phyloP scores from a whole-genome alignment of 805 yeast species.

The Lipomyces yamanashiensis region DNA sequence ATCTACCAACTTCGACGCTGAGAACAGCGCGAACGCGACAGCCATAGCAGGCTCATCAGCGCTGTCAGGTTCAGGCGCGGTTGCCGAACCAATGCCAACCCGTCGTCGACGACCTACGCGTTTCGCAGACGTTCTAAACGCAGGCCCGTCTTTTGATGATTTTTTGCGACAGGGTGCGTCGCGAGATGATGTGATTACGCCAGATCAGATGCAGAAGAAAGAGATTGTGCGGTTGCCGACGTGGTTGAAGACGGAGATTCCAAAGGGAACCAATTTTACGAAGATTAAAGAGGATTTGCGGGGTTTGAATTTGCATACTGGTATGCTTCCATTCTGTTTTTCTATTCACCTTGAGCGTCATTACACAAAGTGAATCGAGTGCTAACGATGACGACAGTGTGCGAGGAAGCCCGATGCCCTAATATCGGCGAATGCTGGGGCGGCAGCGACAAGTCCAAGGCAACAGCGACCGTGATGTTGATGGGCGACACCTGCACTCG shows the following conservation, averaged over 20 bases:
- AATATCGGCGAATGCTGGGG: constrained; percentile 99
- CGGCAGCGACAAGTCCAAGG: constrained; percentile 84
- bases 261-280: constrained; percentile 87
- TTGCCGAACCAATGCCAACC: constrained; percentile 1
- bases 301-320: constrained; percentile 83
- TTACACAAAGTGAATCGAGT: too few relatives aligned
- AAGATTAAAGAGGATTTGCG: constrained; percentile 82
- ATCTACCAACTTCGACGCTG: not conserved
- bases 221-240: constrained; percentile 64
- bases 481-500: constrained; percentile 99
- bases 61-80: not conserved
- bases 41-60: not conserved
- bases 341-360: too few relatives aligned
- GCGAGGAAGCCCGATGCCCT: constrained; percentile 99
- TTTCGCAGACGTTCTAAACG: constrained; percentile 70
- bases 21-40: not conserved
- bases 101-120: constrained; percentile 48
- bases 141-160: constrained; percentile 94
- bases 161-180: constrained; percentile 52
- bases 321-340: constrained; percentile 5
- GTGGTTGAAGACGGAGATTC: constrained; percentile 96
- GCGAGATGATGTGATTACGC: constrained; percentile 12
- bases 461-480: constrained; percentile 96
- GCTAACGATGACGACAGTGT: constrained; percentile 53
- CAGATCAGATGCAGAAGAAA: constrained; percentile 12